Conservation (phyloP, 495 filamentous ascomycete species). For the Parmelia sp. region DNA sequence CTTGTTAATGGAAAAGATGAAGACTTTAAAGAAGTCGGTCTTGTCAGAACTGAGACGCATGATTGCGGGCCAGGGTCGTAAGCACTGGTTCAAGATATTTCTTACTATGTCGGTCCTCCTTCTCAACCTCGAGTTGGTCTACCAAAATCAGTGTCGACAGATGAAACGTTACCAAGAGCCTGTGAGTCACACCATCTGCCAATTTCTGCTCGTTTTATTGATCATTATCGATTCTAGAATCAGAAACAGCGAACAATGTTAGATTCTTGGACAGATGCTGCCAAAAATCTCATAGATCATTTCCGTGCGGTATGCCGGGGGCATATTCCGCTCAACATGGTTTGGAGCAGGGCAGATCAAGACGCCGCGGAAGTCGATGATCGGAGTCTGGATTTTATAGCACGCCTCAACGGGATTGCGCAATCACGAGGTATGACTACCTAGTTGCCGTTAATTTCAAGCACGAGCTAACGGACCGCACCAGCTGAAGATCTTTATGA, state of each 20-base stretch:
- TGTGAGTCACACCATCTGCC: neutral
- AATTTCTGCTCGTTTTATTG: neutral
- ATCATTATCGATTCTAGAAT: neutral
- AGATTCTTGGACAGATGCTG: neutral
- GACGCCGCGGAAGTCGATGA: neutral
- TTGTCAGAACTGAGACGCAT: neutral
- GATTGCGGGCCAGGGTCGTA: conserved; percentile 1
- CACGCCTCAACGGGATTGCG: neutral
- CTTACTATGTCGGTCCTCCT: conserved; percentile 4
- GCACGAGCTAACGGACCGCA: neutral
- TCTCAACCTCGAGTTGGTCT: conserved; percentile 7
- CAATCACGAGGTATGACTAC: conserved; percentile 5
- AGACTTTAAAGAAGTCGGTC: neutral
- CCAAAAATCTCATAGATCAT: conserved; percentile 1
- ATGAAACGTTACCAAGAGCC: neutral
- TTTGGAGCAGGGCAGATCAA: neutral
- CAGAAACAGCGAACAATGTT: neutral
- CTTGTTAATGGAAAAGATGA: conserved; percentile 2
- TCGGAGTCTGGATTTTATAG: neutral
- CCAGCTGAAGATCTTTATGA: neutral
- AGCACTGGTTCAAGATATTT: conserved; percentile 11
- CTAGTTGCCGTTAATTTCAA: neutral
- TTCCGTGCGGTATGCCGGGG: neutral
- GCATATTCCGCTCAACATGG: neutral
- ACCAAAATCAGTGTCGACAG: conserved; percentile 2